Base-by-base conservation (phyloP, 1,139 yeast genomes). In the Martiniozyma asiatica region DNA sequence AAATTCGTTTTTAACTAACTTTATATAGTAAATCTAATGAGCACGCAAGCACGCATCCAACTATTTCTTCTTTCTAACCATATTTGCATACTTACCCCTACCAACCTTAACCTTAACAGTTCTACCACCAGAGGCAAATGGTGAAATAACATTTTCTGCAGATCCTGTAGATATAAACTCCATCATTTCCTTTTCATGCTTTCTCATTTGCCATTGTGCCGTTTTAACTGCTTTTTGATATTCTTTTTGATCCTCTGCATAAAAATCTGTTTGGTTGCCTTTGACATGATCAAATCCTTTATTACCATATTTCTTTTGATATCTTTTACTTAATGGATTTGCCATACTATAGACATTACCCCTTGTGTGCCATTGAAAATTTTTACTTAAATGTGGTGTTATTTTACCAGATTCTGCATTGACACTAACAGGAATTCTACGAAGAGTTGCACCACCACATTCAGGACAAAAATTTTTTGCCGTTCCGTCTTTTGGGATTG, bases 121-220 rank as follows among this genome's bases (percentile, higher is more conserved):
- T 48, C 78, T 67, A 31, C 76, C 72, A 21, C 51, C 52, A 6
- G 85, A 53, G 35, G 59, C 79, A 55, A 89, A 89, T 8, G 98
- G 97, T n/a, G 94, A 78, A 34, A 78, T 73, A 45, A 73, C 76
- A 45, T 81, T 78, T 47, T 87, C 97, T 6, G 94, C 96, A 36
- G 93, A 78, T 5, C 93, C 95, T 13, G 94, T 94, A 18, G 95
- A 95, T 33, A 85, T 73, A 80, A 93, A 89, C 48, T 84, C 85
- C 45, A 78, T 75, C 41, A 85, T 60, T 39, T 79, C 61, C 56
- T 85, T 85, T 45, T 85, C 96, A 44, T 82, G 82, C 48, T 82
- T 81, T 46, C 79, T 68, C 51, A 82, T 71, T 45, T 77, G 79
- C 93, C 96, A 84, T 29, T 76, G 75, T 36, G 85, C 93, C 47